Evolutionary conservation across 78 protist genomes (phyloP), one percentile per base, ranked within the genome.

Genomic region (Paratrimastix pyriformis): DNA sequence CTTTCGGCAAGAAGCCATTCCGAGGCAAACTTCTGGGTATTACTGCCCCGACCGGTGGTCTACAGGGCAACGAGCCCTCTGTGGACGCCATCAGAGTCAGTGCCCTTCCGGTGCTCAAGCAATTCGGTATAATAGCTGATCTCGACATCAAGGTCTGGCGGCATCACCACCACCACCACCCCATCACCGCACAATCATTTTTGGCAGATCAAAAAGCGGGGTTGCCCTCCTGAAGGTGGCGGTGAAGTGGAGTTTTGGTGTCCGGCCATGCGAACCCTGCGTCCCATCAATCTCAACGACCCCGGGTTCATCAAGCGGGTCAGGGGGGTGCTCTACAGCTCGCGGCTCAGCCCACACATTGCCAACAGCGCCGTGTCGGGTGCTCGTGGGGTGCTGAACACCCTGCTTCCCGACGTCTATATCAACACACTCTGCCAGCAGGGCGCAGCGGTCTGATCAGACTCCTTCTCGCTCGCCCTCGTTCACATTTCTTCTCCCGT

Each of bases 201-300:
- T 26, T 18, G 65, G 38, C 62, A 18, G 38, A 42, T 85, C 18
- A 26, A 0, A 2, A 82, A 81, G 60, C 73, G 97, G 3, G 98
- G 96, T 5, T 86, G 88, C 0, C 93, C 87, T 7, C 95, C 96
- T 2, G 37, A n/a, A 2, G 98, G 97, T 0, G 96, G 93, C 11
- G 96, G 97, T 29, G 86, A 81, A 40, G 92, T 93, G n/a, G 0
- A 45, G 29, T 74, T 94, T 45, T 74, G 40, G 1, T 80, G 90
- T 55, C 93, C 96, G 1, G 33, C 42, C 3, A 91, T 86, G 58
- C 32, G 69, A 43, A 18, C 38, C 37, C 75, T 93, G 11, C 62
- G 18, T 18, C 83, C 96, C 21, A 5, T 93, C 38, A 68, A 82
- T 26, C 37, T 84, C 9, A 1, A 70, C 18, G 92, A 88, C 52